Conservation (phyloP, 352 stramenopile genomes). For the Phytophthora pini region DNA sequence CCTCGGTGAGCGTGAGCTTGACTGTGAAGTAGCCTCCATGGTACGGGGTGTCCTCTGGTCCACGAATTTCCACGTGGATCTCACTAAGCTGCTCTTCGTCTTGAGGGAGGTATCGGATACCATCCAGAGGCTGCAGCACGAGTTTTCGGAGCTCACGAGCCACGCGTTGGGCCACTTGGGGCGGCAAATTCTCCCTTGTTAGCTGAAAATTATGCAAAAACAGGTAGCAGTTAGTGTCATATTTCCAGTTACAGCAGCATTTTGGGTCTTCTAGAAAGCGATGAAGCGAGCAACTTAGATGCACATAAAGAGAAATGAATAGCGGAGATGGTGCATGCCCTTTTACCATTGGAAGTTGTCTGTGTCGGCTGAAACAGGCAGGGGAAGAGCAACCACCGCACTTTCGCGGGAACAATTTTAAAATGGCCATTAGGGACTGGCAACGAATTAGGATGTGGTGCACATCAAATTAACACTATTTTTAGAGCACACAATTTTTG, state of each 20-base stretch:
- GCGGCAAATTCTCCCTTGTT: slow-evolving; percentile 72
- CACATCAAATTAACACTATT: slow-evolving; percentile 12
- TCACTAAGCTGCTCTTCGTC: slow-evolving; percentile 91
- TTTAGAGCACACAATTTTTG: slow-evolving; percentile 14
- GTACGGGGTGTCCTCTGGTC: slow-evolving; percentile 98
- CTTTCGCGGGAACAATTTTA: slow-evolving; percentile 42
- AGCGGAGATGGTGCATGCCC: slow-evolving; percentile 1
- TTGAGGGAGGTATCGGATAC: slow-evolving; percentile 93
- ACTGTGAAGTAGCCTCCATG: slow-evolving; percentile 96
- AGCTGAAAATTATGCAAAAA: slow-evolving; percentile 26
- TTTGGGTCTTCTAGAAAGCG: slow-evolving; percentile 5
- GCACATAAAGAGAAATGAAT: slow-evolving; percentile 8
- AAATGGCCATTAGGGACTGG: slow-evolving; percentile 13
- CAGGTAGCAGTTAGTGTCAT: slow-evolving; percentile 17
- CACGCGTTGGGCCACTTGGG: slow-evolving; percentile 93
- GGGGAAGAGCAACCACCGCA: slow-evolving; percentile 5
- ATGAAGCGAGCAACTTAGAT: not conserved
- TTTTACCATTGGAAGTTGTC: slow-evolving; percentile 38
- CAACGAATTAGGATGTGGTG: slow-evolving; percentile 6
- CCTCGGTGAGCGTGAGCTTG: slow-evolving; percentile 93
- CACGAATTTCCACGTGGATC: slow-evolving; percentile 96
- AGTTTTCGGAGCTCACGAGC: slow-evolving; percentile 93
- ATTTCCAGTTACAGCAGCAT: slow-evolving; percentile 2
- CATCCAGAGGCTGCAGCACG: slow-evolving; percentile 89
- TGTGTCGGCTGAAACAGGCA: slow-evolving; percentile 15